These are phyloP conservation scores for Erodium trifolium DNA, from an alignment of 441 rosid species.

Conservation along the genomic window DNA sequence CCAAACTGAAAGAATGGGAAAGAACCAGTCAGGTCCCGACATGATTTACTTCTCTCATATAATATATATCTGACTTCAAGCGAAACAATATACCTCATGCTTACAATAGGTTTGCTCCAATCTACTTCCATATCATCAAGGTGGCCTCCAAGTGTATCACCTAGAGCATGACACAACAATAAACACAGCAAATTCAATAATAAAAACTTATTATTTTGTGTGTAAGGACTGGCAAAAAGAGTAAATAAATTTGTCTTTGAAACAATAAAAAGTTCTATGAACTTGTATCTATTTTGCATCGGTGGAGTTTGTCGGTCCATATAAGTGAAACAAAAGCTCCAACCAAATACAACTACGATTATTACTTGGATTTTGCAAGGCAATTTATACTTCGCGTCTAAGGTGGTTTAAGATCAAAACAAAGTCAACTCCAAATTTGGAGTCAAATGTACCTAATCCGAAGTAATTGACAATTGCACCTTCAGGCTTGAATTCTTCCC, in stretches of 20 bases:
- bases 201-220: too few relatives aligned
- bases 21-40: slow-evolving; percentile 6
- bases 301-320: too few relatives aligned
- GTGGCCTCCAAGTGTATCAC: slow-evolving; percentile 91
- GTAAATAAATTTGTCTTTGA: too few relatives aligned
- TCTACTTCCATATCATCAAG: slow-evolving; percentile 95
- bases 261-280: too few relatives aligned
- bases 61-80: background rate
- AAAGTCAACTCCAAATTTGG: background rate
- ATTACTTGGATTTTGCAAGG: background rate
- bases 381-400: background rate
- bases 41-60: background rate
- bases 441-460: slow-evolving; percentile 43
- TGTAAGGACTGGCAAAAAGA: too few relatives aligned
- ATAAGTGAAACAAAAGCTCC: background rate
- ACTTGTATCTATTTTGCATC: background rate
- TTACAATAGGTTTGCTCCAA: slow-evolving; percentile 90
- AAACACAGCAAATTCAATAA: background rate
- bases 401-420: background rate
- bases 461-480: slow-evolving; percentile 89
- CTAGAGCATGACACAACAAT: slow-evolving; percentile 27
- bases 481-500: slow-evolving; percentile 79
- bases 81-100: slow-evolving; percentile 55
- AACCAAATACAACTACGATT: background rate
- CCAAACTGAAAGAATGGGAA: slow-evolving; percentile 41